Evolutionary conservation across 1,139 yeast species (phyloP).

Genomic region (Blastobotrys elegans): DNA sequence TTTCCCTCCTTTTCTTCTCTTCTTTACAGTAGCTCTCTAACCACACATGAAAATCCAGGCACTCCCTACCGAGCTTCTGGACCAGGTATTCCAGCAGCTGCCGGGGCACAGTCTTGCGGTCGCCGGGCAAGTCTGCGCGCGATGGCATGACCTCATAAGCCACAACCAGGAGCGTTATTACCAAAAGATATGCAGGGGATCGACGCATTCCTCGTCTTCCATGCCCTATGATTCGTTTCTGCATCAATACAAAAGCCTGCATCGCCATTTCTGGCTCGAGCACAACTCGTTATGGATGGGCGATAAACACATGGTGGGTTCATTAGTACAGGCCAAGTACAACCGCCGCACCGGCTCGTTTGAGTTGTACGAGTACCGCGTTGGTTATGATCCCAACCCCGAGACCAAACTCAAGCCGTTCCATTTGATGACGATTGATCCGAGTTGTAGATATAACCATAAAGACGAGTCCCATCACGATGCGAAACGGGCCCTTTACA

Average conservation of each 20-base stretch:
- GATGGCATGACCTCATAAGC: conserved; percentile 15
- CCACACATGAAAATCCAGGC: no score
- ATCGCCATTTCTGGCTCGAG: conserved; percentile 25
- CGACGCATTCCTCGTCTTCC: no score
- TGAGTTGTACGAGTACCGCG: conserved; percentile 7
- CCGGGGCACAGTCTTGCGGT: conserved; percentile 24
- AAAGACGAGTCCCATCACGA: not conserved
- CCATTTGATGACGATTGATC: conserved; percentile 1
- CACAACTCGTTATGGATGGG: conserved; percentile 29
- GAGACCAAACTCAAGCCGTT: not conserved
- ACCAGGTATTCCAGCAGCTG: conserved; percentile 18
- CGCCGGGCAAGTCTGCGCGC: conserved; percentile 20
- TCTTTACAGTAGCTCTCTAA: no score
- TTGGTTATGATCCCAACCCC: not conserved
- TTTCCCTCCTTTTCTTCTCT: no score
- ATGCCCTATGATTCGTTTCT: conserved; percentile 21
- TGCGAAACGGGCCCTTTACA: conserved; percentile 5
- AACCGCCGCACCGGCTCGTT: conserved; percentile 13
- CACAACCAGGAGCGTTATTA: conserved; percentile 23
- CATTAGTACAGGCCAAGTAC: conserved; percentile 26
- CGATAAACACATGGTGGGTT: conserved; percentile 28
- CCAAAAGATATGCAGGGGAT: conserved; percentile 17
- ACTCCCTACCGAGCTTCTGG: conserved; percentile 27
- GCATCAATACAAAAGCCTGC: conserved; percentile 19
- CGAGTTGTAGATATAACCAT: not conserved